phyloP scores from a whole-genome alignment of 768 basidiomycete species.

The Lactarius vividus region DNA sequence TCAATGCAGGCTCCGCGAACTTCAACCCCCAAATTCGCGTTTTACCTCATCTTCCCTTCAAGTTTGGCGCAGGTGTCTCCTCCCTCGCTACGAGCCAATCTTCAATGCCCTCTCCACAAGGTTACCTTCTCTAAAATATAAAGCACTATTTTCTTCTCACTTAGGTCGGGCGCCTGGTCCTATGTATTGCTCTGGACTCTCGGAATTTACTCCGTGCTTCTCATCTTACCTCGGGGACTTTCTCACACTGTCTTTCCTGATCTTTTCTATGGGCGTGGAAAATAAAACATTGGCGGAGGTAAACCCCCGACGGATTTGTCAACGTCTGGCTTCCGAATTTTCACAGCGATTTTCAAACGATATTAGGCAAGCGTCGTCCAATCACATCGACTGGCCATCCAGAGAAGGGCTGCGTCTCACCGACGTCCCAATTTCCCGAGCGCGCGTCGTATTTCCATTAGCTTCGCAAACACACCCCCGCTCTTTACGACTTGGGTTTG shows the following conservation, averaged over 20 bases:
- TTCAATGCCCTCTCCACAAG: background rate
- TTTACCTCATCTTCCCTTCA: background rate
- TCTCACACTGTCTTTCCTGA: background rate
- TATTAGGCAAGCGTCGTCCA: background rate
- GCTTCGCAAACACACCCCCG: background rate
- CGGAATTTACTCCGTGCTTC: background rate
- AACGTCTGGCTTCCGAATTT: background rate
- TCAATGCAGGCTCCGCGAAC: background rate
- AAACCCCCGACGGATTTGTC: background rate
- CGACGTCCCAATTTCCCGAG: background rate
- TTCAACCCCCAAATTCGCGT: background rate
- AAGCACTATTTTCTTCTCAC: background rate
- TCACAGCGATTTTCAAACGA: background rate
- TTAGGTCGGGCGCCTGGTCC: background rate
- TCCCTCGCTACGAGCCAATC: slow-evolving; percentile 6
- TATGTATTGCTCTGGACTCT: background rate
- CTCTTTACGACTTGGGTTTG: background rate
- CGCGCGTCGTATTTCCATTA: background rate
- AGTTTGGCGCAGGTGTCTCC: background rate
- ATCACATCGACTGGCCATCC: background rate
- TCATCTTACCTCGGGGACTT: background rate
- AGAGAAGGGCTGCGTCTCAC: background rate
- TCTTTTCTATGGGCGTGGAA: background rate
- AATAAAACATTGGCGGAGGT: background rate
- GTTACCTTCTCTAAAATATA: background rate